Evolutionary conservation across 192 early-diverging fungal species (phyloP).

Genomic region (Thoreauomyces humboldtii): DNA sequence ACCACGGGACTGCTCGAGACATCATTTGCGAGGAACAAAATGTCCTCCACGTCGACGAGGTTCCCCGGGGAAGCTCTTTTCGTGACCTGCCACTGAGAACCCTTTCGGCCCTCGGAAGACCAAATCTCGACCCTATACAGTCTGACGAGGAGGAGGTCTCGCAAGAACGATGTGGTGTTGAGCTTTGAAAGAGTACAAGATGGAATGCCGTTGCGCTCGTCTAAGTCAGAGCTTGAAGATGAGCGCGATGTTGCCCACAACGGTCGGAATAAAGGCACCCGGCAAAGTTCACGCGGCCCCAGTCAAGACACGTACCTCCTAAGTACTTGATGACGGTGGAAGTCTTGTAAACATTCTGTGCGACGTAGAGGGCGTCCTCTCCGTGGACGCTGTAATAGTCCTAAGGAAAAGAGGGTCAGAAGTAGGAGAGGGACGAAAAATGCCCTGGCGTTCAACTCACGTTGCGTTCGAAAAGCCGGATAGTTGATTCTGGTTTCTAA

Average conservation of each 20-base stretch:
- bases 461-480: constrained; percentile 72
- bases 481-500: constrained; percentile 54
- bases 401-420: constrained; percentile 4
- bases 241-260: too few relatives aligned
- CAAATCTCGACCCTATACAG: constrained; percentile 85
- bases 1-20: constrained; percentile 76
- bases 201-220: constrained; percentile 47
- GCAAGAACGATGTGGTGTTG: constrained; percentile 73
- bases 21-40: constrained; percentile 74
- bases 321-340: constrained; percentile 87
- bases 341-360: constrained; percentile 85
- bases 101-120: constrained; percentile 41
- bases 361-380: constrained; percentile 83
- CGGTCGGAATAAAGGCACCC: not conserved
- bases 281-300: not conserved
- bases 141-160: constrained; percentile 72
- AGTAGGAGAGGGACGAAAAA: not conserved
- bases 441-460: not conserved
- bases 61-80: constrained; percentile 91
- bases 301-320: constrained; percentile 48
- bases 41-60: constrained; percentile 84
- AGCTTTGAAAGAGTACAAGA: constrained; percentile 77
- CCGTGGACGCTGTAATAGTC: constrained; percentile 90
- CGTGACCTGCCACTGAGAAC: constrained; percentile 25
- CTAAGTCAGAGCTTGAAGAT: too few relatives aligned